Percentiles rank a stretch among this genome's conserved stretches.
phyloP scores from a whole-genome alignment of 202 grass and related monocot species.

The Hordeum pubiflorum region DNA sequence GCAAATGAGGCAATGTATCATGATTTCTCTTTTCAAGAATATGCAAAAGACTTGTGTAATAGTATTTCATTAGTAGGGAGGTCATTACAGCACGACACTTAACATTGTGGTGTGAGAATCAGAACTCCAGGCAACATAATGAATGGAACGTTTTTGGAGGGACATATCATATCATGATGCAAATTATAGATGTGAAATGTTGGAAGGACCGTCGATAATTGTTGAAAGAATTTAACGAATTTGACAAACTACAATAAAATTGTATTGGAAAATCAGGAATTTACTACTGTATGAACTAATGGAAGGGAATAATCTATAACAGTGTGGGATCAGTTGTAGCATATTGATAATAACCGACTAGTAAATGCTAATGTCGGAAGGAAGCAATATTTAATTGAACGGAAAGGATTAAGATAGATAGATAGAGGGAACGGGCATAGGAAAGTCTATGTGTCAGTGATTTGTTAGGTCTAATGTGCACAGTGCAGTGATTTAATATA shows the following conservation, averaged over 20 bases:
- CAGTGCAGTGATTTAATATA: not conserved
- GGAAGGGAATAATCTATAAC: not conserved
- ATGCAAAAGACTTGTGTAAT: no score
- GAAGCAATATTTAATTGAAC: not conserved
- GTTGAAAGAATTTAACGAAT: not conserved
- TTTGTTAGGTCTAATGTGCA: not conserved
- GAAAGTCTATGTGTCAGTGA: not conserved
- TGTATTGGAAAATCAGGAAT: not conserved
- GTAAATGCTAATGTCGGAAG: not conserved
- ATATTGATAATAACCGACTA: not conserved
- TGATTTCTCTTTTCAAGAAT: no score
- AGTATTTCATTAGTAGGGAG: no score
- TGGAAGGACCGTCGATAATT: not conserved
- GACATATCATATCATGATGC: not conserved
- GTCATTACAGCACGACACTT: no score
- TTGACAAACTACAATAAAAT: not conserved
- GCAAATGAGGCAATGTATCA: no score
- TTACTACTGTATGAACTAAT: not conserved
- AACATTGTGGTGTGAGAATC: not conserved
- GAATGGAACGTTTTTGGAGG: not conserved
- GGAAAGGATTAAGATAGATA: not conserved
- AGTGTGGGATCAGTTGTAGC: not conserved
- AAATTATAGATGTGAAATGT: not conserved
- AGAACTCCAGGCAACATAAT: not conserved
- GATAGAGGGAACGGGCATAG: not conserved